These are phyloP conservation scores for Dothideomycetes sp. DNA, from an alignment of 2,329 filamentous ascomycete genomes.

Conservation along the genomic window DNA sequence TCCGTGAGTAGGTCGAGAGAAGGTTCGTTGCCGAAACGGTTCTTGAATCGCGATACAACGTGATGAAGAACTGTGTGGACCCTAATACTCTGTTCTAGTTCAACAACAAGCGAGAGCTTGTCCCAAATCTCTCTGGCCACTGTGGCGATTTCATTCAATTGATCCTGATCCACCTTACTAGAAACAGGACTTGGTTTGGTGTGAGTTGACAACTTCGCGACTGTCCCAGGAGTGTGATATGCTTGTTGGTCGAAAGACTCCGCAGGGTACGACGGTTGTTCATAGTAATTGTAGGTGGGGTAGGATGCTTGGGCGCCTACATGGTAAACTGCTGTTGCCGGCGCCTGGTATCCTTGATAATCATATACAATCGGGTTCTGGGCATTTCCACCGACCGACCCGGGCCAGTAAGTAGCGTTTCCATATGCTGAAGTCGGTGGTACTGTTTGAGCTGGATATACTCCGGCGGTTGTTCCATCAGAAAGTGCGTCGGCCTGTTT, in stretches of 20 bases:
- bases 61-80: slow-evolving; percentile 57
- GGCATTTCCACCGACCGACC: too few species aligned
- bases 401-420: too few species aligned
- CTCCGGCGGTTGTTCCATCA: too few species aligned
- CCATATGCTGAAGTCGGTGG: too few species aligned
- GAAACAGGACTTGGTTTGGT: neutral
- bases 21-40: slow-evolving; percentile 49
- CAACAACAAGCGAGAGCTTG: slow-evolving; percentile 48
- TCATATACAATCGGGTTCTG: neutral
- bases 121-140: slow-evolving; percentile 56
- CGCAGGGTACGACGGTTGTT: neutral
- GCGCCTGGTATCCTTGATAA: neutral
- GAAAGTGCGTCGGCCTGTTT: too few species aligned
- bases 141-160: slow-evolving; percentile 33
- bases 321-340: neutral
- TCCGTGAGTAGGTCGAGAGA: slow-evolving; percentile 47
- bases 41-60: slow-evolving; percentile 48
- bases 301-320: neutral
- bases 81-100: slow-evolving; percentile 53
- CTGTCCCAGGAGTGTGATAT: neutral
- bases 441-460: too few species aligned
- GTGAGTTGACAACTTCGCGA: neutral
- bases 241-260: neutral
- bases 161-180: slow-evolving; percentile 3
- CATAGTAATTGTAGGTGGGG: neutral